These are phyloP conservation scores for Leavenworthia alabamica DNA, from an alignment of 345 rosid species.

Conservation along the genomic window DNA sequence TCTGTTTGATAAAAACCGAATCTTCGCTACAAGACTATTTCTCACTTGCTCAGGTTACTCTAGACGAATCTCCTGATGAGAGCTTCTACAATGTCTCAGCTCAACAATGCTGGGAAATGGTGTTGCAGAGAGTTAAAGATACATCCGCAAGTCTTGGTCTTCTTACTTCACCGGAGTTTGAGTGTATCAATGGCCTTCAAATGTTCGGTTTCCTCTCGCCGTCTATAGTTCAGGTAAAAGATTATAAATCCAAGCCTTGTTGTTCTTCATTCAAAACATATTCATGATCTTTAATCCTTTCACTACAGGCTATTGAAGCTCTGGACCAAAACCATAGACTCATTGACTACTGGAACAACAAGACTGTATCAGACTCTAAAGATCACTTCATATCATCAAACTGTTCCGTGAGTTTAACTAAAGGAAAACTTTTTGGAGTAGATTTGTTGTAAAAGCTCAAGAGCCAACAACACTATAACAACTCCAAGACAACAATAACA, in stretches of 20 bases:
- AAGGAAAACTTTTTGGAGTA: constrained; percentile 35
- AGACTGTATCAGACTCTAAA: constrained; percentile 26
- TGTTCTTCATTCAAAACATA: not conserved
- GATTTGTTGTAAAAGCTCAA: constrained; percentile 27
- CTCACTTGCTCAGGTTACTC: constrained; percentile 54
- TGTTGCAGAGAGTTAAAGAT: constrained; percentile 44
- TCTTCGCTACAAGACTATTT: not conserved
- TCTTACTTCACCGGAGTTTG: constrained; percentile 27
- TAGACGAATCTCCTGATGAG: constrained; percentile 58
- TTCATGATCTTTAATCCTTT: not conserved
- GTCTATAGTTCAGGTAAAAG: constrained; percentile 51
- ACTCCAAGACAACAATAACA: too few relatives aligned
- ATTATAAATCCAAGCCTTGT: not conserved
- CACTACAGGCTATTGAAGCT: constrained; percentile 66
- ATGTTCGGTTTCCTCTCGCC: constrained; percentile 83
- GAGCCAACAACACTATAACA: constrained; percentile 16
- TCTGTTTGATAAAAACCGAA: not conserved
- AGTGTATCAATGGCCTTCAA: constrained; percentile 51
- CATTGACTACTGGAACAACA: constrained; percentile 69
- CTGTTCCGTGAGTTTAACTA: constrained; percentile 24
- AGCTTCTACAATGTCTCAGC: constrained; percentile 49
- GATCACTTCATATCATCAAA: constrained; percentile 25
- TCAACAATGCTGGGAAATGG: constrained; percentile 87
- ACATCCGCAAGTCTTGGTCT: constrained; percentile 33
- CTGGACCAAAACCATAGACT: constrained; percentile 67